Base-by-base conservation (phyloP, 192 early-diverging fungal species). In the Entrophospora sp. region DNA sequence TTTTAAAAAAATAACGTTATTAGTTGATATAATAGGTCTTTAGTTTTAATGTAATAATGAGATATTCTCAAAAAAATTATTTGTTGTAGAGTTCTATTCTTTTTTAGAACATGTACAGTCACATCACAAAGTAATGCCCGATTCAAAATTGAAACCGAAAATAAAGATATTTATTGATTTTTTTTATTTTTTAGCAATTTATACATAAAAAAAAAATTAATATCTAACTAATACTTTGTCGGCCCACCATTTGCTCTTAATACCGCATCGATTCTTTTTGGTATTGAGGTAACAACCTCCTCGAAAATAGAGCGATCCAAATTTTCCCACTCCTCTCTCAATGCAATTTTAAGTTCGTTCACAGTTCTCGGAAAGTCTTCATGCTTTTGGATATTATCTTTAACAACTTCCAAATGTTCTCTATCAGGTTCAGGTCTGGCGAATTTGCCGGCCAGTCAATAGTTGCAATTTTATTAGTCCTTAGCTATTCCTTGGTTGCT, bases 391-490 rank as follows among this genome's bases (percentile, higher is more conserved):
- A 45, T 45, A 5, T 55, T 55, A 4, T 55, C 31, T 52, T 38
- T 14, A 64, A 9, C 18, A 30, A 18, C 10, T 48, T 49, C 49
- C 70, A 66, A 9, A 61, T 16, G 37, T 71, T 57, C 9, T 71
- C 58, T 40, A 67, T 66, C n/a, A 31, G 44, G 48, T 71, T 66
- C 38, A 67, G 46, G 45, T 65, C 63, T 3, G 57, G 57, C 12
- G 56, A 66, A n/a, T 66, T 56, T 9, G 46, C 45, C 34, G 58
- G 59, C 70, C 70, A 71, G 6, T 58, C 37, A 14, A 71, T 37
- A 25, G 55, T 25, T 20, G 36, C 42, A 13, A 66, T 25, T 9
- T 66, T 61, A 3, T 48, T 43, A 6, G 53, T 36, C 36, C 30
- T 46, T n/a, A 67, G 55, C 32, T 20, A 45, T 37, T 35, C 59